phyloP scores from a whole-genome alignment of 1,284 basidiomycete genomes.

The Trichosporon ovoides region DNA sequence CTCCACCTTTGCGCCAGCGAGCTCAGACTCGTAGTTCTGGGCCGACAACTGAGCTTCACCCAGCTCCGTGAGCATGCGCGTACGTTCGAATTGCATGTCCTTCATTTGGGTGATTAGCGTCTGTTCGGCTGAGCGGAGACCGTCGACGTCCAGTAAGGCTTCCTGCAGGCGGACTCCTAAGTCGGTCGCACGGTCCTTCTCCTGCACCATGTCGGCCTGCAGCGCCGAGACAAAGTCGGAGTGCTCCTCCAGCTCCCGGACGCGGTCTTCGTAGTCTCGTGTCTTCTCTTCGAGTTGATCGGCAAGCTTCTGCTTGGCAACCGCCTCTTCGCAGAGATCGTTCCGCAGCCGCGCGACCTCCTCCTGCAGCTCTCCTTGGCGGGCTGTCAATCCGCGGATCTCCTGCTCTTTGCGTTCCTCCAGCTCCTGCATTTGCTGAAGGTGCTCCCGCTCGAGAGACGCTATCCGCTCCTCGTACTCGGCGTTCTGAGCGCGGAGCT shows the following conservation, averaged over 20 bases:
- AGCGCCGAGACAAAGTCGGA: conserved; percentile 29
- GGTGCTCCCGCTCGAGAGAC: conserved; percentile 42
- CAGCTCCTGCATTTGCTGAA: conserved; percentile 58
- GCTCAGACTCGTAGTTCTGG: conserved; percentile 66
- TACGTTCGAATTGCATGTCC: conserved; percentile 66
- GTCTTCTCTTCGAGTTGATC: conserved; percentile 33
- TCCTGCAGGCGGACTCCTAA: conserved; percentile 53
- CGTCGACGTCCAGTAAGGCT: conserved; percentile 62
- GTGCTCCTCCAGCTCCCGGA: conserved; percentile 34
- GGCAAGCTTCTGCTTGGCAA: conserved; percentile 36
- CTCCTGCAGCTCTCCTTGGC: conserved; percentile 59
- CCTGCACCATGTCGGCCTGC: conserved; percentile 53
- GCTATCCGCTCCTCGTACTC: conserved; percentile 28
- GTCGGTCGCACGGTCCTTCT: conserved; percentile 56
- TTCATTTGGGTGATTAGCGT: conserved; percentile 55
- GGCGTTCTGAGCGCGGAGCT: conserved; percentile 16
- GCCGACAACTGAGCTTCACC: conserved; percentile 67
- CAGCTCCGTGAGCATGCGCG: conserved; percentile 60
- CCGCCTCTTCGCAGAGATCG: conserved; percentile 40
- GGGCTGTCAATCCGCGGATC: conserved; percentile 60
- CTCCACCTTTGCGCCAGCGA: conserved; percentile 50
- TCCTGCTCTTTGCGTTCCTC: conserved; percentile 59
- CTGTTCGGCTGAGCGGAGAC: conserved; percentile 54
- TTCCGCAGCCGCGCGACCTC: conserved; percentile 38
- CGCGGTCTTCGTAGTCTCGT: conserved; percentile 34